Evolutionary conservation across 2,329 filamentous ascomycete genomes (phyloP).

Genomic region (Fusarium mexicanum): DNA sequence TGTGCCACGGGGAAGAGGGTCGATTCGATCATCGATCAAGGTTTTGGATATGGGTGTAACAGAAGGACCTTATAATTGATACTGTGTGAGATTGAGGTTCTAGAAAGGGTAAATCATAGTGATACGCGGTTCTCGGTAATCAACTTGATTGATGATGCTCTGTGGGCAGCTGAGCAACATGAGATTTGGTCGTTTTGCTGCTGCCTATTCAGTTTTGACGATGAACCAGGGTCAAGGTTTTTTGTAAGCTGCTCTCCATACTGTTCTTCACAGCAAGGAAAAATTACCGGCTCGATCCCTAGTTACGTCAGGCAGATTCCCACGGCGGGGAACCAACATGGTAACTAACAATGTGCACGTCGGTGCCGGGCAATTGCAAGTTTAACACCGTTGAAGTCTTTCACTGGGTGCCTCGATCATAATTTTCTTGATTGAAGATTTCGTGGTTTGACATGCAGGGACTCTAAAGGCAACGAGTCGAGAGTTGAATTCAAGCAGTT

Average conservation of each 20-base stretch:
- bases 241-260: too few relatives aligned
- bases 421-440: neutral
- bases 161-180: neutral
- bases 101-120: neutral
- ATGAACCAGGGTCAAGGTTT: neutral
- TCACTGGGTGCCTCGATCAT: neutral
- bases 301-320: neutral
- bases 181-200: conserved; percentile 19
- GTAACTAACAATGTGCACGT: too few relatives aligned
- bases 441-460: conserved; percentile 8
- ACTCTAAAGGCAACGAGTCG: neutral
- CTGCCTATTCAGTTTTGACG: conserved; percentile 22
- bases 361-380: neutral
- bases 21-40: neutral
- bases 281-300: neutral
- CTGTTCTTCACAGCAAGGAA: neutral
- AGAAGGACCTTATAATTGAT: neutral
- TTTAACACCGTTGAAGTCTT: neutral
- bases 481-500: neutral
- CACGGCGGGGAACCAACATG: neutral
- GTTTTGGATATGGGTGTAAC: neutral
- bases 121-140: neutral
- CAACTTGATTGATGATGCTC: neutral
- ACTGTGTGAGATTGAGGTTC: neutral
- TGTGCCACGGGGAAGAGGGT: conserved; percentile 8